Evolutionary conservation across 2,329 filamentous ascomycete genomes (phyloP), one percentile per base, ranked within the genome.

Genomic region (Alternaria conjuncta): DNA sequence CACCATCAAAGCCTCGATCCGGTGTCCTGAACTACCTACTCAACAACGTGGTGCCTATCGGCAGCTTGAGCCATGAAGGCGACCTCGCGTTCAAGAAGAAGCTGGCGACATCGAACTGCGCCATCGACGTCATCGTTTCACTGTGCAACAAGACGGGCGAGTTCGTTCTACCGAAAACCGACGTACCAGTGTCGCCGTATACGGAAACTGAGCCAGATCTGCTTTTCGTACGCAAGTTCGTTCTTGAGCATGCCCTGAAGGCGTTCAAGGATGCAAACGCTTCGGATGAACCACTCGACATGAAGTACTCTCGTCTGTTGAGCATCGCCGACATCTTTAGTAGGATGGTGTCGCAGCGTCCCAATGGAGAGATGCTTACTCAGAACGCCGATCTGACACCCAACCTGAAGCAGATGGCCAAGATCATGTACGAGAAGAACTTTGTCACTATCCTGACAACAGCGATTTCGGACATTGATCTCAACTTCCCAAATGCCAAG

Each of bases 361-460:
- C 72, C 1, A 77, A 77, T 44, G 76, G 76, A 6, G 70, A 77
- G 28, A 74, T 76, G 71, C 73, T 79, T 32, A 67, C 82, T 81
- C 64, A 76, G 54, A 80, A 74, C 60, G 72, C 73, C 46, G 75
- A 78, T 55, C 56, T 80, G 36, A 78, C 77, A 8, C 74, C 78
- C 8, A 94, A 94, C 8, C 91, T 94, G 67, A 90, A 91, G 72
- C 94, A 97, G 75, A 87, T 99, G 70, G 91, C 93, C 32, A 93
- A 94, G 70, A 89, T 97, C 64, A 99, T 99, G 96, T 98, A 97
- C 73, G 96, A 99, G 82, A 99, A 98, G 83, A 94, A 96, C 60
- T 97, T 96, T 78, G 90, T 98, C 65, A 88, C 92, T 23, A 92
- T 95, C 51, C 83, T 99, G 63, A 98, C 96, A 2, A 88, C 90